Percentiles rank a stretch among this genome's conserved stretches.
Conservation (phyloP, 2,329 filamentous ascomycete genomes). For the Pseudocercospora vitis region DNA sequence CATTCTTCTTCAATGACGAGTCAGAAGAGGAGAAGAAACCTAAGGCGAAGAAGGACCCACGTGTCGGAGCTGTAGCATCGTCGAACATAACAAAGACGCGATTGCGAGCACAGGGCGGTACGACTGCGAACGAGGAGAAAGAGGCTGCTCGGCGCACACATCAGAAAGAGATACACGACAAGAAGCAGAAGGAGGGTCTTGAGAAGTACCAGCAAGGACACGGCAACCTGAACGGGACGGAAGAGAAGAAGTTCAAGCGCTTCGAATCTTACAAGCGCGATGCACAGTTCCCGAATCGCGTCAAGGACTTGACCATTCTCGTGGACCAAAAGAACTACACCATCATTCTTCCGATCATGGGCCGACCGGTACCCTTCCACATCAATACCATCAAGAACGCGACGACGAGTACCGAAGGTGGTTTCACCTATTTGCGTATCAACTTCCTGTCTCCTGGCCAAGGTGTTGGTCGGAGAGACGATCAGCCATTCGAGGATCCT, state of each 20-base stretch:
- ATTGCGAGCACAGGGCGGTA: conserved; percentile 83
- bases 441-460: conserved; percentile 97
- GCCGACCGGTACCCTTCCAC: conserved; percentile 94
- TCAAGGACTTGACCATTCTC: conserved; percentile 83
- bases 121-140: conserved; percentile 83
- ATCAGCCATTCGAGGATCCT: conserved; percentile 95
- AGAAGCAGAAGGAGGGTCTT: conserved; percentile 87
- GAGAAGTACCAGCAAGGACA: conserved; percentile 83
- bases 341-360: conserved; percentile 94
- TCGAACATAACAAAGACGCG: conserved; percentile 96
- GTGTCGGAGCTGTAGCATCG: conserved; percentile 82
- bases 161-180: conserved; percentile 82
- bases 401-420: conserved; percentile 93
- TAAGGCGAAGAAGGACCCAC: conserved; percentile 82
- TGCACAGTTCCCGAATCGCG: conserved; percentile 80
- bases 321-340: conserved; percentile 89
- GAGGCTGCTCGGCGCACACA: conserved; percentile 85
- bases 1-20: conserved; percentile 98
- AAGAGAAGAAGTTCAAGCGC: conserved; percentile 97
- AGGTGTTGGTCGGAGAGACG: conserved; percentile 94
- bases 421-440: conserved; percentile 90
- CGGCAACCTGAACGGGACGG: conserved; percentile 80
- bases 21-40: conserved; percentile 80
- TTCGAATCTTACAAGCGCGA: conserved; percentile 99
- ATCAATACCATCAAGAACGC: conserved; percentile 99